phyloP scores from a whole-genome alignment of 257 asterid species.

The Jacaranda mimosifolia region DNA sequence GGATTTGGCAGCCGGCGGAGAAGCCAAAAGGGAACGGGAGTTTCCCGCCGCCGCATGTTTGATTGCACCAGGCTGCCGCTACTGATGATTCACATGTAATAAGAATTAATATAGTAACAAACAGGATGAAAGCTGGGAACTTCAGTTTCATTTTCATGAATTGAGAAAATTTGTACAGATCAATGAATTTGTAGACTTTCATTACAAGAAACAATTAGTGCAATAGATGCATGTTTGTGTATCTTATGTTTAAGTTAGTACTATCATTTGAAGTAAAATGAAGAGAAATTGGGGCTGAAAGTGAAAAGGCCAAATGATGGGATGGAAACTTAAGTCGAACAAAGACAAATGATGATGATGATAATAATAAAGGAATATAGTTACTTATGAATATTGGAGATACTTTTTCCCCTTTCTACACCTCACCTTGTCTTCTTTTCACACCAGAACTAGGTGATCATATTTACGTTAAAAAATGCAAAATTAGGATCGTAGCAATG shows the following conservation, averaged over 20 bases:
- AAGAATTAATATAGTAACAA: background rate
- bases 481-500: too few species aligned
- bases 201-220: background rate
- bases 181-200: background rate
- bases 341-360: background rate
- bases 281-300: background rate
- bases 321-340: background rate
- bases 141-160: slow-evolving; percentile 16
- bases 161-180: background rate
- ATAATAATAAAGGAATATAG: background rate
- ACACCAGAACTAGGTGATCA: background rate
- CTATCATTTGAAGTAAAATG: background rate
- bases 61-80: slow-evolving; percentile 41
- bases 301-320: background rate
- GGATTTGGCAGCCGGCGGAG: slow-evolving; percentile 62
- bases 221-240: too few species aligned
- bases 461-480: too few species aligned
- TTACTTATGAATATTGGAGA: background rate
- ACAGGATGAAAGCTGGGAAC: background rate
- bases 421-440: background rate
- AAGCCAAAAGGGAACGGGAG: slow-evolving; percentile 67
- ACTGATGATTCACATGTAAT: slow-evolving; percentile 11
- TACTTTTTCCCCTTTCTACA: background rate
- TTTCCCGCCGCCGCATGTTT: slow-evolving; percentile 49
- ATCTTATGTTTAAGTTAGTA: too few species aligned